phyloP scores from a whole-genome alignment of 1,139 yeast species.

The Nakaseomyces uthaithaninus region DNA sequence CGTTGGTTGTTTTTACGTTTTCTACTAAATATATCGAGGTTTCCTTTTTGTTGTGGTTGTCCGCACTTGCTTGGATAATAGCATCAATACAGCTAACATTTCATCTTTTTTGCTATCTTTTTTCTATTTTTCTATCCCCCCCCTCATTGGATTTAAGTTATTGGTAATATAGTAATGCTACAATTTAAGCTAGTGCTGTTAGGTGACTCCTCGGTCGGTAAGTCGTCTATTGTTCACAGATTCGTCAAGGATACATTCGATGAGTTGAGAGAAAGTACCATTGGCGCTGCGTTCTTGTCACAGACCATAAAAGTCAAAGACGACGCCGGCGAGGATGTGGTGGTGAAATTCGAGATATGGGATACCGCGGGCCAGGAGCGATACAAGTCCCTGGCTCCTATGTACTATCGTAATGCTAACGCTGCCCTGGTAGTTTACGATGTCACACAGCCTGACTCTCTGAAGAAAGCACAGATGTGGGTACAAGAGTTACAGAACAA shows the following conservation, averaged over 20 bases:
- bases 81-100: too few relatives aligned
- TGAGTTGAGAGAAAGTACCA: conserved; percentile 88
- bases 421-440: conserved; percentile 79
- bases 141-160: too few relatives aligned
- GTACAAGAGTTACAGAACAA: conserved; percentile 89
- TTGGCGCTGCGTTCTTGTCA: conserved; percentile 94
- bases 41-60: too few relatives aligned
- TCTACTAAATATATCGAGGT: too few relatives aligned
- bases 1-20: too few relatives aligned
- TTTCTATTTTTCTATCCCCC: too few relatives aligned
- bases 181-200: conserved; percentile 81
- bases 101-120: too few relatives aligned
- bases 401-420: conserved; percentile 80
- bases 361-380: conserved; percentile 87
- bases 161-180: too few relatives aligned
- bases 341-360: conserved; percentile 76
- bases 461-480: conserved; percentile 91
- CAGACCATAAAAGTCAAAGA: conserved; percentile 59
- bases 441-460: conserved; percentile 58
- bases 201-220: conserved; percentile 97
- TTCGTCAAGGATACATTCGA: conserved; percentile 93
- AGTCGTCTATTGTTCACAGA: conserved; percentile 80
- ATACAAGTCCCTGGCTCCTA: conserved; percentile 73
- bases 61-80: too few relatives aligned
- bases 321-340: conserved; percentile 33